phyloP scores from a whole-genome alignment of 371 early-diverging fungal genomes.

The Mucor velutinosus region DNA sequence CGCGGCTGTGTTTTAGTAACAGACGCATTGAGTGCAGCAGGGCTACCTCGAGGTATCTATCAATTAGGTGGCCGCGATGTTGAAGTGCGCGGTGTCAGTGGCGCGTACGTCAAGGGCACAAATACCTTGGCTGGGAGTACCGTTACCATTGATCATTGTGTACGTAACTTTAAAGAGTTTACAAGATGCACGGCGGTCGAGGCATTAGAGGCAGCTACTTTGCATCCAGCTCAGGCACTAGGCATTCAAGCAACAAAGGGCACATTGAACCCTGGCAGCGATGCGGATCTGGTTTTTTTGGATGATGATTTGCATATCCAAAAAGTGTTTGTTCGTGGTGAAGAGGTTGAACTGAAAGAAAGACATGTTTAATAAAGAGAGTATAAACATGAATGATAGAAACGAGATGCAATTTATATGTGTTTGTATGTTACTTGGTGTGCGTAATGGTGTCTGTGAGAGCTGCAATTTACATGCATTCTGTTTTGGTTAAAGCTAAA shows the following conservation, averaged over 20 bases:
- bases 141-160: slow-evolving; percentile 69
- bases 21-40: slow-evolving; percentile 76
- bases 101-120: slow-evolving; percentile 71
- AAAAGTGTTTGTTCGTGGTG: slow-evolving; percentile 70
- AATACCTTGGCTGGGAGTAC: slow-evolving; percentile 77
- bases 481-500: slow-evolving; percentile 21
- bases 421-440: not conserved
- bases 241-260: slow-evolving; percentile 74
- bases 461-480: not conserved
- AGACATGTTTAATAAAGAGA: not conserved
- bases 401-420: not conserved
- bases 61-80: slow-evolving; percentile 60
- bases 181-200: slow-evolving; percentile 74
- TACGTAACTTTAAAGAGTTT: slow-evolving; percentile 74
- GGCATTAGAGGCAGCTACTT: slow-evolving; percentile 81
- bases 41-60: slow-evolving; percentile 67
- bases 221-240: slow-evolving; percentile 74
- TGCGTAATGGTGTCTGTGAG: not conserved
- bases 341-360: slow-evolving; percentile 49
- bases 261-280: slow-evolving; percentile 67
- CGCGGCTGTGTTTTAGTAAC: slow-evolving; percentile 74
- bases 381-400: not conserved
- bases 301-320: slow-evolving; percentile 64
- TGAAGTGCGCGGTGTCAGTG: slow-evolving; percentile 49
- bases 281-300: slow-evolving; percentile 79